A percentile compares a stretch with the other conserved stretches of the same genome.
phyloP scores from a whole-genome alignment of 2,329 filamentous ascomycete species.

The Aspergillus sp. region DNA sequence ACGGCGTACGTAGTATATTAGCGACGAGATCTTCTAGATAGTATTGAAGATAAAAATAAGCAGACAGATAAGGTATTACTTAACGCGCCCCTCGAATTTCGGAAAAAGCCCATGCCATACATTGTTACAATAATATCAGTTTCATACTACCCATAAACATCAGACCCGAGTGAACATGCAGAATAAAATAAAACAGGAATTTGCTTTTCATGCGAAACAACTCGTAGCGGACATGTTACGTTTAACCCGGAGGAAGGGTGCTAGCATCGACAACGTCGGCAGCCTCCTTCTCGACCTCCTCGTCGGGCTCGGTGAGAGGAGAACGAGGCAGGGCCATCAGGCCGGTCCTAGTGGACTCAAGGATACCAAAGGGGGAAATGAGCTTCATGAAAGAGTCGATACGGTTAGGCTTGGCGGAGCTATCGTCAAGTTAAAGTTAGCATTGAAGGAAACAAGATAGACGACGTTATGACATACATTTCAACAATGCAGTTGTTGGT shows the following conservation, averaged over 20 bases:
- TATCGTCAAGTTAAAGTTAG: constrained; percentile 26
- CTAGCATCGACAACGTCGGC: constrained; percentile 92
- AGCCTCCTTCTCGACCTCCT: constrained; percentile 74
- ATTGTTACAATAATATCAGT: not conserved
- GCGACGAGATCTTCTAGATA: too few species aligned
- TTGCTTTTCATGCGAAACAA: constrained; percentile 13
- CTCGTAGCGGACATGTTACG: constrained; percentile 6
- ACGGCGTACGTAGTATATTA: too few species aligned
- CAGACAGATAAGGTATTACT: not conserved
- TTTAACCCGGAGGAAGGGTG: constrained; percentile 81
- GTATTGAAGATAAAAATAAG: too few species aligned
- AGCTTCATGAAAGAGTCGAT: constrained; percentile 98
- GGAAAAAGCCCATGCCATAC: not conserved
- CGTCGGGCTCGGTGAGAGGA: constrained; percentile 66
- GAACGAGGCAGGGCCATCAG: constrained; percentile 95
- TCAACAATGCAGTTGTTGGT: constrained; percentile 98
- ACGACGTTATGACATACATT: constrained; percentile 55
- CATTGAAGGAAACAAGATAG: not conserved
- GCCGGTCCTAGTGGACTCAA: constrained; percentile 91
- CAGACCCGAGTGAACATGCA: constrained; percentile 1
- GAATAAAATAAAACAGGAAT: constrained; percentile 11
- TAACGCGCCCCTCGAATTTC: not conserved
- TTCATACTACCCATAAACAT: not conserved
- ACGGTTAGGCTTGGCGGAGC: constrained; percentile 82
- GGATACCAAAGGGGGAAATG: constrained; percentile 84